phyloP scores from a whole-genome alignment of 139 green algal species.

The Pleodorina starrii region DNA sequence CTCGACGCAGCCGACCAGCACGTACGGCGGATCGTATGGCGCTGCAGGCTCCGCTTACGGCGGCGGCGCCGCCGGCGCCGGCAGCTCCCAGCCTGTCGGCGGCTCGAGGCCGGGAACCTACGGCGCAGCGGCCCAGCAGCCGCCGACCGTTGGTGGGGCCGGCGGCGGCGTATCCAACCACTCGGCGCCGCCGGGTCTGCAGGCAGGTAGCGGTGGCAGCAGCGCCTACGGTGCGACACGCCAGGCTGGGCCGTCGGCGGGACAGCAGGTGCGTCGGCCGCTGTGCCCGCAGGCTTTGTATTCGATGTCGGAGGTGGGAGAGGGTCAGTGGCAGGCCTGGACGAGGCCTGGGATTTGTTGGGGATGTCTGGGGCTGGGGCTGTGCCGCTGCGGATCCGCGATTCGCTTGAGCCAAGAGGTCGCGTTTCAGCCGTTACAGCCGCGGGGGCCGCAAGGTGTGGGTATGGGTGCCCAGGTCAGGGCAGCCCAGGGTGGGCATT shows the following conservation, averaged over 20 bases:
- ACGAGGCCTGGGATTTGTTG: too few relatives aligned
- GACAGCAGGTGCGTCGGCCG: not conserved
- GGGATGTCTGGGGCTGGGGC: too few relatives aligned
- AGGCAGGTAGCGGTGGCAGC: not conserved
- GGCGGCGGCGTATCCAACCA: not conserved
- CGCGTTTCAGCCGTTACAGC: too few relatives aligned
- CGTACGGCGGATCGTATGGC: constrained; percentile 22
- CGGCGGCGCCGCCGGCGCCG: not conserved
- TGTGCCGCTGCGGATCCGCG: too few relatives aligned
- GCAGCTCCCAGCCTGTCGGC: not conserved
- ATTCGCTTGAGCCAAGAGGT: too few relatives aligned
- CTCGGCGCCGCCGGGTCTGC: constrained; percentile 6
- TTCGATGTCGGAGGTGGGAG: too few relatives aligned
- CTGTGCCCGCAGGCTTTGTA: too few relatives aligned
- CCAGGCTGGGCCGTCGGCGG: not conserved
- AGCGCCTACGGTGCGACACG: not conserved
- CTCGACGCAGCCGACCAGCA: not conserved
- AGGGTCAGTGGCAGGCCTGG: too few relatives aligned
- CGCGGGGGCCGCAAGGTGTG: too few relatives aligned
- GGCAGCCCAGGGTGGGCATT: too few relatives aligned
- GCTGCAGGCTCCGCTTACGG: not conserved
- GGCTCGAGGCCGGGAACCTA: not conserved
- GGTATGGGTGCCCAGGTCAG: too few relatives aligned
- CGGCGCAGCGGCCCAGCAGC: not conserved
- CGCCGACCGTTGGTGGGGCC: not conserved